Conservation (phyloP, 768 basidiomycete genomes). For the Hemileccinum impolitum region DNA sequence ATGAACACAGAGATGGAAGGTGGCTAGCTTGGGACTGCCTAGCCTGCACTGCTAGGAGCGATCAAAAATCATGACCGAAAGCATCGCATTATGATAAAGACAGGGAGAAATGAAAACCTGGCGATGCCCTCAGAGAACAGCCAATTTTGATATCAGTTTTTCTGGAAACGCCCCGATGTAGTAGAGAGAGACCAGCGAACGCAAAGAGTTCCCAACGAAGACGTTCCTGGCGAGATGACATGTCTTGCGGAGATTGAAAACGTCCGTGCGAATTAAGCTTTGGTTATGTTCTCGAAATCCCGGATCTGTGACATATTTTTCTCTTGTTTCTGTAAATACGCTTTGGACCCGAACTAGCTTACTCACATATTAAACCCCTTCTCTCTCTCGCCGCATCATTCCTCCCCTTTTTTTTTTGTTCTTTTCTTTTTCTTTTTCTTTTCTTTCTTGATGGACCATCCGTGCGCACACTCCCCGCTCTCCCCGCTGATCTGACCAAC, state of each 20-base stretch:
- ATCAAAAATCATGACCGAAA: slow-evolving; percentile 29
- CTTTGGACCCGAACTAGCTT: slow-evolving; percentile 36
- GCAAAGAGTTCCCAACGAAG: no score
- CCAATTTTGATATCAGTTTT: slow-evolving; percentile 31
- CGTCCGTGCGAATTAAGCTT: slow-evolving; percentile 33
- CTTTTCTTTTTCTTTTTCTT: slow-evolving; percentile 10
- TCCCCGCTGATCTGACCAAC: slow-evolving; percentile 16
- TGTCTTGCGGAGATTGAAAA: slow-evolving; percentile 33
- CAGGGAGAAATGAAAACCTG: slow-evolving; percentile 25
- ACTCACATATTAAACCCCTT: slow-evolving; percentile 34
- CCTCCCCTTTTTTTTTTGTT: slow-evolving; percentile 9
- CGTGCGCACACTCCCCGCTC: slow-evolving; percentile 14
- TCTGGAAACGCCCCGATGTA: slow-evolving; percentile 30
- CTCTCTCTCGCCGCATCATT: slow-evolving; percentile 15
- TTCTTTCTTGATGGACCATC: slow-evolving; percentile 18
- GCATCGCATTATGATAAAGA: slow-evolving; percentile 30
- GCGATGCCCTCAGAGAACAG: slow-evolving; percentile 30
- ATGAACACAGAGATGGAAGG: slow-evolving; percentile 24
- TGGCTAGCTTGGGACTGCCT: slow-evolving; percentile 16
- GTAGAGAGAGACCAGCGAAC: no score
- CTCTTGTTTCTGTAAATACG: slow-evolving; percentile 39
- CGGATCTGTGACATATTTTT: slow-evolving; percentile 40
- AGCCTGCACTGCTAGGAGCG: slow-evolving; percentile 24
- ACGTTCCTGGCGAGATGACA: slow-evolving; percentile 29
- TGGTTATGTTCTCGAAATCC: slow-evolving; percentile 40